Conservation (phyloP, 306 rosid species). For the Heteromeles arbutifolia region DNA sequence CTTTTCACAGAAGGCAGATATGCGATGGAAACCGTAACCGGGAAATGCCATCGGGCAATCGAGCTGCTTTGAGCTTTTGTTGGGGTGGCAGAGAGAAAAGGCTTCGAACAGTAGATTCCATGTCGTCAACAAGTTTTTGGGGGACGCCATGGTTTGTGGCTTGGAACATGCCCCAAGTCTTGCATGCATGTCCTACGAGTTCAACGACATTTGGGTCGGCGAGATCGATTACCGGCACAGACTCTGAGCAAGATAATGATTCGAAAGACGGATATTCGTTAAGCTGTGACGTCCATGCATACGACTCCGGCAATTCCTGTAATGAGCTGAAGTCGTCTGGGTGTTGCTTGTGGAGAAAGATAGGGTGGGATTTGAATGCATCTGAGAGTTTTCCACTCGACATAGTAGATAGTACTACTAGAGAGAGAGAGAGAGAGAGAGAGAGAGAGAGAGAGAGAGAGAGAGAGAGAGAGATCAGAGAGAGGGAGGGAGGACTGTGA, state of each 20-base stretch:
- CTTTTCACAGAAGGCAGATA: neutral
- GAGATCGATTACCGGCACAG: neutral
- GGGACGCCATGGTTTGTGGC: constrained; percentile 1
- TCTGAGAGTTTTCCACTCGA: neutral
- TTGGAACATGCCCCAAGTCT: neutral
- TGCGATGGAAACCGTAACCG: neutral
- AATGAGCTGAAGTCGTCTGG: neutral
- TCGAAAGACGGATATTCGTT: neutral
- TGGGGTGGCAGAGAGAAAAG: neutral
- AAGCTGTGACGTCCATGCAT: neutral
- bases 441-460: neutral
- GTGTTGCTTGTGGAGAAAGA: neutral
- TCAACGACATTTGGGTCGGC: neutral
- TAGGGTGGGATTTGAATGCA: neutral
- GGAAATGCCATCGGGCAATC: neutral
- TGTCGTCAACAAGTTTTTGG: neutral
- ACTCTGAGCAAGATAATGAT: neutral
- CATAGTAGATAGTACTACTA: neutral
- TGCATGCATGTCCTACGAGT: neutral
- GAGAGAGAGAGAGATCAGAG: neutral
- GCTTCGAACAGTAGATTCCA: neutral
- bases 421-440: neutral
- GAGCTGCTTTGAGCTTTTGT: neutral
- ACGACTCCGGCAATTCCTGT: neutral
- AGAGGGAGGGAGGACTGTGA: neutral